phyloP scores from a whole-genome alignment of 495 filamentous ascomycete genomes.

The Xylaria cubensis region DNA sequence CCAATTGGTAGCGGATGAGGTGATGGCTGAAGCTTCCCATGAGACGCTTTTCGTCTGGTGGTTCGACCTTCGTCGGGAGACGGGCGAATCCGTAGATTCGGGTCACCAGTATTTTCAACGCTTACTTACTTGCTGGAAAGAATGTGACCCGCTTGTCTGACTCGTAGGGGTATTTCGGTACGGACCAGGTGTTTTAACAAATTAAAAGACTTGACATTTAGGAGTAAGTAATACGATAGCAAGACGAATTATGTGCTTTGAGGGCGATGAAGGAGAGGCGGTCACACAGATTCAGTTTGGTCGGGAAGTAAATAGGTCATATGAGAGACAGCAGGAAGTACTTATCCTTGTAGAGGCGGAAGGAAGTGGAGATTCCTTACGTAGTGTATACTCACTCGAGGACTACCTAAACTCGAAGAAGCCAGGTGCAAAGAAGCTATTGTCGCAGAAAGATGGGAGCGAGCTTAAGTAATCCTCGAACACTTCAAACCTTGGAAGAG shows the following conservation, averaged over 20 bases:
- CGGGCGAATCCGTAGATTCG: neutral
- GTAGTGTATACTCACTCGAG: neutral
- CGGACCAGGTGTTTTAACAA: neutral
- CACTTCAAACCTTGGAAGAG: neutral
- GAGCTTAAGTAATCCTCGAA: too few species aligned
- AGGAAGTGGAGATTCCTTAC: slow-evolving; percentile 5
- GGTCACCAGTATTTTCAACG: slow-evolving; percentile 8
- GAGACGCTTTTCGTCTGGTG: neutral
- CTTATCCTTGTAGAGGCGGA: neutral
- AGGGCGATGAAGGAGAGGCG: slow-evolving; percentile 12
- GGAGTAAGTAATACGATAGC: neutral
- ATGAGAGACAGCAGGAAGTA: neutral
- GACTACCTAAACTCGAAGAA: neutral
- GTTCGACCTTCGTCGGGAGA: neutral
- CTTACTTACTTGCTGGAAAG: neutral
- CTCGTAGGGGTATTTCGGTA: slow-evolving; percentile 11
- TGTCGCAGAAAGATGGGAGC: neutral
- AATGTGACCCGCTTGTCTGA: slow-evolving; percentile 6
- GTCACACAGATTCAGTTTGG: slow-evolving; percentile 1
- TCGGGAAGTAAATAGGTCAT: neutral
- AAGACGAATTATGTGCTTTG: neutral
- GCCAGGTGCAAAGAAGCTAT: neutral
- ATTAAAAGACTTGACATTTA: neutral
- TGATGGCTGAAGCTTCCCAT: slow-evolving; percentile 4
- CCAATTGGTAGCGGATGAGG: slow-evolving; percentile 4